Percentiles rank a stretch among this genome's conserved stretches.
phyloP scores from a whole-genome alignment of 768 basidiomycete species.

The Russula griseocarnosa region DNA sequence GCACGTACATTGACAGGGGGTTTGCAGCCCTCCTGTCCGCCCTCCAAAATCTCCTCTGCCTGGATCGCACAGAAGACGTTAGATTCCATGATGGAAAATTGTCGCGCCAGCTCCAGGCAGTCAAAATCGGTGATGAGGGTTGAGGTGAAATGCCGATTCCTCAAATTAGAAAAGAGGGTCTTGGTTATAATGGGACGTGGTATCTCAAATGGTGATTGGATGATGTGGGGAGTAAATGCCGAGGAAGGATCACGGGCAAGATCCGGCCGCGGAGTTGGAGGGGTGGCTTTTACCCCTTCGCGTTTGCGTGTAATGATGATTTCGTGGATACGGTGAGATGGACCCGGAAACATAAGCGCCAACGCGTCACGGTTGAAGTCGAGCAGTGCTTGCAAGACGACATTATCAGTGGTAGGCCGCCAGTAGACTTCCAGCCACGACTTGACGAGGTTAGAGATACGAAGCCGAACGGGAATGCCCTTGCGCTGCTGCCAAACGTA shows the following conservation, averaged over 20 bases:
- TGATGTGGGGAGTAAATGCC: constrained; percentile 59
- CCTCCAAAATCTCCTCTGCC: constrained; percentile 85
- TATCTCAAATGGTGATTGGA: constrained; percentile 54
- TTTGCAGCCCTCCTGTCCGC: constrained; percentile 64
- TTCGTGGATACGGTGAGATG: constrained; percentile 70
- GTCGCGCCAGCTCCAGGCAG: constrained; percentile 84
- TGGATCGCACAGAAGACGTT: constrained; percentile 80
- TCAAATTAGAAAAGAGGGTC: constrained; percentile 60
- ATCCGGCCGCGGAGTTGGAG: constrained; percentile 56
- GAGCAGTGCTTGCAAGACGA: constrained; percentile 52
- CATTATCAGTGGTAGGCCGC: constrained; percentile 70
- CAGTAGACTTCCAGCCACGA: constrained; percentile 91
- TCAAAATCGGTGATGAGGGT: constrained; percentile 89
- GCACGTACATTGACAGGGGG: constrained; percentile 71
- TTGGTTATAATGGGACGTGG: constrained; percentile 88
- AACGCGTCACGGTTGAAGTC: constrained; percentile 62
- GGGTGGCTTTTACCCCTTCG: constrained; percentile 36
- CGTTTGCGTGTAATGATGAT: constrained; percentile 53
- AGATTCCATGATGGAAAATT: constrained; percentile 92
- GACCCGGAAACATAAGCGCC: constrained; percentile 57
- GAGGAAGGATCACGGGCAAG: constrained; percentile 72
- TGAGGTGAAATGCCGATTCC: constrained; percentile 56
- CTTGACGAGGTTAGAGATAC: constrained; percentile 92
- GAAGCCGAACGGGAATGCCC: constrained; percentile 82
- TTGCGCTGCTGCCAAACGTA: constrained; percentile 83